Evolutionary conservation across 78 protist genomes (phyloP).

Genomic region (Andalucia godoyi): DNA sequence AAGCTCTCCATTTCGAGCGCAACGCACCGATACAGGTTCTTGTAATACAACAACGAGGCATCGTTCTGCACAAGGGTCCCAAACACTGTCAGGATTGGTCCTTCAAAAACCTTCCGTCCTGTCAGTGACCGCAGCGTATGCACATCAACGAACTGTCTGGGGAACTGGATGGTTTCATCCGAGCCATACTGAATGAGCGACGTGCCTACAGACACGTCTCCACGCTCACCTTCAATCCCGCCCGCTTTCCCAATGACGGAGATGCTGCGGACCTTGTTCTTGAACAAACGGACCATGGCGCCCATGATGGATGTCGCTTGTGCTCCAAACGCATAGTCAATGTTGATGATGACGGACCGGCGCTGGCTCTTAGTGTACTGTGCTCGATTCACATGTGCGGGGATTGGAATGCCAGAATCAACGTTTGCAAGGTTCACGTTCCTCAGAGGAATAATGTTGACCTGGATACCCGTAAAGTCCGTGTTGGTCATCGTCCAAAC

Average conservation of each 20-base stretch:
- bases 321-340: neutral
- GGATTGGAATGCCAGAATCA: neutral
- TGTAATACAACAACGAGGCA: neutral
- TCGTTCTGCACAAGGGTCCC: neutral
- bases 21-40: neutral
- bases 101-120: neutral
- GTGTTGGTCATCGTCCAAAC: neutral
- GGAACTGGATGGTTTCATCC: neutral
- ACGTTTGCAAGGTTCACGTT: neutral
- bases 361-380: too few species aligned
- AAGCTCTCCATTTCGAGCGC: slow-evolving; percentile 1
- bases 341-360: neutral
- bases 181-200: neutral
- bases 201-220: neutral
- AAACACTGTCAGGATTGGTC: neutral
- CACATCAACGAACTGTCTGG: neutral
- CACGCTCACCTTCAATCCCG: neutral
- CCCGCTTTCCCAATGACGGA: neutral
- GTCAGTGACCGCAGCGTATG: neutral
- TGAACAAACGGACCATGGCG: neutral
- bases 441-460: neutral
- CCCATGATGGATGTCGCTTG: neutral
- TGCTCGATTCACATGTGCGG: too few species aligned
- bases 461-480: neutral
- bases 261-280: neutral